phyloP scores from a whole-genome alignment of 2,329 filamentous ascomycete species.

The Bipolaris gigantea region DNA sequence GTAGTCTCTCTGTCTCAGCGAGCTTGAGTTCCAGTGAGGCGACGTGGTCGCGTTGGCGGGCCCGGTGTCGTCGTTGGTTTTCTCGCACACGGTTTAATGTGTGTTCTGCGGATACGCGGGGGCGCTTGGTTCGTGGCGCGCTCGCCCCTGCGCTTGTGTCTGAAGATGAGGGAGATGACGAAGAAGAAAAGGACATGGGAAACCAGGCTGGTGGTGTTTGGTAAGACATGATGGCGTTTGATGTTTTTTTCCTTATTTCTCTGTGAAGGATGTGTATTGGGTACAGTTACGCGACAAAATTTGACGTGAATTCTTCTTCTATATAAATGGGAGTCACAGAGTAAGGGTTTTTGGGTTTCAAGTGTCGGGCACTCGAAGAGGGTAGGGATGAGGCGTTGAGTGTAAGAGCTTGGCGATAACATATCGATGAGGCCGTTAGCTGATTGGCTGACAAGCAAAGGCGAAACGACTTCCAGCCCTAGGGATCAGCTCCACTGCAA shows the following conservation, averaged over 20 bases:
- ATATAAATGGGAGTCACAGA: neutral
- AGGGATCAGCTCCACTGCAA: too few species aligned
- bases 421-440: conserved; percentile 43
- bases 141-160: conserved; percentile 4
- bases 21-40: conserved; percentile 44
- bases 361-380: neutral
- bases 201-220: conserved; percentile 6
- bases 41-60: conserved; percentile 48
- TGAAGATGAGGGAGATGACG: conserved; percentile 7
- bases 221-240: conserved; percentile 5
- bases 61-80: conserved; percentile 57
- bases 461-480: neutral
- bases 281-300: neutral
- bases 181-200: conserved; percentile 15
- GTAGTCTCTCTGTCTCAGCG: conserved; percentile 31
- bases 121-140: conserved; percentile 18
- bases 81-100: conserved; percentile 51
- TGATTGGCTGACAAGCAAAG: conserved; percentile 24
- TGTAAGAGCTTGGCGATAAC: conserved; percentile 29
- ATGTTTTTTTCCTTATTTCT: neutral
- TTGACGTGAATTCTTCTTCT: neutral
- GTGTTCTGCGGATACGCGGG: conserved; percentile 38
- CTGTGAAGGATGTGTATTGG: neutral
- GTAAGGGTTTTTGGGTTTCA: neutral
- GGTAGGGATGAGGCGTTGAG: conserved; percentile 15